Evolutionary conservation across 345 rosid species (phyloP), one percentile per base, ranked within the genome.

Genomic region (Aegle marmelos): DNA sequence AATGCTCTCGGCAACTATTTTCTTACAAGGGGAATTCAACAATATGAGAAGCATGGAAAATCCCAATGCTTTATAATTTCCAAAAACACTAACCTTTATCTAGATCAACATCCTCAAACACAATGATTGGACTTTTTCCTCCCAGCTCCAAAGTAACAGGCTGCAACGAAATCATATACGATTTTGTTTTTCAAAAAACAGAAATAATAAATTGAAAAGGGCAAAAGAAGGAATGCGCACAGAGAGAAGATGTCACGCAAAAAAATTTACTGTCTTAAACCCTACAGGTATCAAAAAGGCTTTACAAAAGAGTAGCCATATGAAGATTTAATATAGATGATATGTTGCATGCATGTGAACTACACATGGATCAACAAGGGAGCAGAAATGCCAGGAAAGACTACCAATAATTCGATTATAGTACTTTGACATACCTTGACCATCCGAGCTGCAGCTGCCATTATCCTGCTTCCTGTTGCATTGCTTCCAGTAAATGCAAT

Each of bases 401-500:
- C 58, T 72, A 53, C 33, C 33, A 33, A 25, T 39, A 30, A 68
- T 71, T 24, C 17, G 9, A 56, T 76, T 74, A 16, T 19, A 30
- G 65, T 70, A 72, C 34, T 61, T 36, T 19, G 73, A 70, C 81
- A 70, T 85, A 93, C 99, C 93, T 97, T 97, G 57, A 94, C 89
- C 85, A 87, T 79, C 84, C 87, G 88, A 75, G 98, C 97, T 77
- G 95, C 98, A 77, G 97, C 82, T 68, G 92, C 71, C 98, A 94
- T 91, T 74, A 94, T 83, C 80, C 68, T 89, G 88, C 91, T 92
- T 76, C 98, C 99, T 9, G 99, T 96, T 68, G 88, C 86, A 66
- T 91, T 81, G 91, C 99, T 92, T 81, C 99, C 99, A 72, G 99
- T 96, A 86, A 94, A 93, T 31, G 97, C 95, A 77, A 96, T 79